These are phyloP conservation scores for Cicer yamashitae DNA, from an alignment of 306 rosid genomes.

Conservation along the genomic window DNA sequence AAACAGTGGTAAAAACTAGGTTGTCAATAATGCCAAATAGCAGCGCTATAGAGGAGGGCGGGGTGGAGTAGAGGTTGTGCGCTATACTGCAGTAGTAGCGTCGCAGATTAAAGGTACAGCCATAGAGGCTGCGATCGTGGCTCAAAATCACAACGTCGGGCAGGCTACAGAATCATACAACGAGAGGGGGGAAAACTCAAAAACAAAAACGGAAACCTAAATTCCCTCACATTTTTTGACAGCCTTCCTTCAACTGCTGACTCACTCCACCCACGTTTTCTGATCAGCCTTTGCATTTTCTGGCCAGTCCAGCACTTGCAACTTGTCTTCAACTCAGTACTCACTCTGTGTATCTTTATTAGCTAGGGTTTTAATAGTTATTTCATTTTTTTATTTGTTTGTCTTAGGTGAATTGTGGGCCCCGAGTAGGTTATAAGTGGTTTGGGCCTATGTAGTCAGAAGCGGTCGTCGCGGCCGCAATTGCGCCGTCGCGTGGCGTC, in stretches of 20 bases:
- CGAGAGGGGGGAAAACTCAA: background rate
- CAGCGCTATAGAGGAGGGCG: background rate
- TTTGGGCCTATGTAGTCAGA: background rate
- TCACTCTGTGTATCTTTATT: background rate
- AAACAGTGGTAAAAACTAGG: constrained; percentile 12
- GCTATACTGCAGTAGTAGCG: background rate
- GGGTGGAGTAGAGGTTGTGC: background rate
- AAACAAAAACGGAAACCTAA: background rate
- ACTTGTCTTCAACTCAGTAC: background rate
- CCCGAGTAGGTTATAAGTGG: background rate
- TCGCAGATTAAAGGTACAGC: background rate
- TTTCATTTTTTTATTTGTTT: constrained; percentile 6
- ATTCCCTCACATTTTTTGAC: constrained; percentile 2
- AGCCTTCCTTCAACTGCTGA: background rate
- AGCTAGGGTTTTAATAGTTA: constrained; percentile 12
- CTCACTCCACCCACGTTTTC: constrained; percentile 2
- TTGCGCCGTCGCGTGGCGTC: no score
- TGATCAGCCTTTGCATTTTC: background rate
- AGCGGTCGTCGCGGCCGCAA: no score
- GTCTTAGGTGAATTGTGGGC: background rate
- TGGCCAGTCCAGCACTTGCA: background rate
- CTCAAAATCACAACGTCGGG: background rate
- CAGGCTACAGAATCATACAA: background rate
- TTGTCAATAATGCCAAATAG: background rate
- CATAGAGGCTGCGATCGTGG: background rate